A percentile compares a stretch with the other conserved stretches of the same genome.
Evolutionary conservation across 352 stramenopile species (phyloP).

Genomic region (Saprolegnia diclina): DNA sequence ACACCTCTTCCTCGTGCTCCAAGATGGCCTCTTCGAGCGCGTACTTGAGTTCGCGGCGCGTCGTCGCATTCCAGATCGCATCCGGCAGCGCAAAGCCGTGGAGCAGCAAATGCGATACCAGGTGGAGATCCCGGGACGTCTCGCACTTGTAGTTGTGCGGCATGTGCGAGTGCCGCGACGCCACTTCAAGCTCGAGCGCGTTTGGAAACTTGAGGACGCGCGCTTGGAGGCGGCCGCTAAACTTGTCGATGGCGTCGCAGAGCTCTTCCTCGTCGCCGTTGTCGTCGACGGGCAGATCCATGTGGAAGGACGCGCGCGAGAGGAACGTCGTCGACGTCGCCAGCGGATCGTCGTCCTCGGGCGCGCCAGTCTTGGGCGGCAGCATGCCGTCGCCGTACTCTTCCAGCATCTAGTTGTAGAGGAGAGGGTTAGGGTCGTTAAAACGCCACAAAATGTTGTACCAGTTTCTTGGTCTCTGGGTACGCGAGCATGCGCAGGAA

Average conservation of each 20-base stretch:
- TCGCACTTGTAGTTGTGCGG: slow-evolving; percentile 69
- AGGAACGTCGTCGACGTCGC: neutral
- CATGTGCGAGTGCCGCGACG: neutral
- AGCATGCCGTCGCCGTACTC: slow-evolving; percentile 9
- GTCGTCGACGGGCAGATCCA: slow-evolving; percentile 8
- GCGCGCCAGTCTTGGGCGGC: neutral
- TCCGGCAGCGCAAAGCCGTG: slow-evolving; percentile 74
- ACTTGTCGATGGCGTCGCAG: neutral
- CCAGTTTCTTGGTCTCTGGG: slow-evolving; percentile 48
- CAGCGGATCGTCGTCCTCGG: neutral
- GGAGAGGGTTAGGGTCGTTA: neutral
- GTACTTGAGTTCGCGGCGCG: slow-evolving; percentile 46
- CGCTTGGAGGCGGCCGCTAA: neutral
- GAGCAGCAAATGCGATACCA: slow-evolving; percentile 57
- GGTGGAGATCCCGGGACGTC: slow-evolving; percentile 54
- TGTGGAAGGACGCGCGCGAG: slow-evolving; percentile 13
- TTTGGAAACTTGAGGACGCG: slow-evolving; percentile 3
- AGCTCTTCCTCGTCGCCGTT: neutral
- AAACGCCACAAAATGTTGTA: slow-evolving; percentile 28
- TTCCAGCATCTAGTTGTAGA: slow-evolving; percentile 9
- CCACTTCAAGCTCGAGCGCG: slow-evolving; percentile 6
- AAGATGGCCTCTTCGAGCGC: slow-evolving; percentile 41
- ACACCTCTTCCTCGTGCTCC: slow-evolving; percentile 17
- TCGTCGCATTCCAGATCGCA: slow-evolving; percentile 68
- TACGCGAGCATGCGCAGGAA: slow-evolving; percentile 74